Evolutionary conservation across 169 alveolate genomes (phyloP).

Genomic region (Eimeria brunetti): DNA sequence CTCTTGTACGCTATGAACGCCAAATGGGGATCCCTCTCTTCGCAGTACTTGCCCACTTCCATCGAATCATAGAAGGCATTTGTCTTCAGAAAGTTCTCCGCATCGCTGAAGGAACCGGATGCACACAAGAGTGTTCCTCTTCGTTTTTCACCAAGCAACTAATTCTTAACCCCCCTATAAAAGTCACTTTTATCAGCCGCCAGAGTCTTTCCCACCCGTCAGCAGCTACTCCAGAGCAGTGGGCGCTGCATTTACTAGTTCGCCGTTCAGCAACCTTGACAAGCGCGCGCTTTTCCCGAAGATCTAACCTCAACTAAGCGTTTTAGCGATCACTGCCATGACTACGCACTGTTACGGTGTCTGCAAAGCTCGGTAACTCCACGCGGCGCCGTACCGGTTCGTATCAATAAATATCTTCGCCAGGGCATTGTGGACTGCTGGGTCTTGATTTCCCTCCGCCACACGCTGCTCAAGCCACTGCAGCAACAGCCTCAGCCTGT

Average conservation of each 20-base stretch:
- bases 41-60: slow-evolving; percentile 99
- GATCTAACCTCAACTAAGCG: not conserved
- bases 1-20: slow-evolving; percentile 99
- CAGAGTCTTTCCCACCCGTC: not conserved
- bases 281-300: not conserved
- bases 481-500: slow-evolving; percentile 96
- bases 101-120: slow-evolving; percentile 49
- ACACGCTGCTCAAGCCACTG: slow-evolving; percentile 99
- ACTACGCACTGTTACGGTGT: not conserved
- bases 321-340: not conserved
- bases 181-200: not conserved
- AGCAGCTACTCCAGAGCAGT: not conserved
- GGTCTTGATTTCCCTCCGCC: slow-evolving; percentile 97
- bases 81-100: slow-evolving; percentile 93
- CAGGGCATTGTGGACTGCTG: slow-evolving; percentile 98
- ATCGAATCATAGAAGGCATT: slow-evolving; percentile 98
- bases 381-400: slow-evolving; percentile 85
- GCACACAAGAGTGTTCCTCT: not conserved
- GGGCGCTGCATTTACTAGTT: not conserved
- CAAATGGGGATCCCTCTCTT: slow-evolving; percentile 99
- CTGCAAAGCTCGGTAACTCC: not conserved
- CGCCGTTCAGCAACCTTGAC: not conserved
- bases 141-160: not conserved
- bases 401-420: slow-evolving; percentile 99
- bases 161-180: not conserved